Evolutionary conservation across 371 early-diverging fungal species (phyloP).

Genomic region (Funneliformis caledonium): DNA sequence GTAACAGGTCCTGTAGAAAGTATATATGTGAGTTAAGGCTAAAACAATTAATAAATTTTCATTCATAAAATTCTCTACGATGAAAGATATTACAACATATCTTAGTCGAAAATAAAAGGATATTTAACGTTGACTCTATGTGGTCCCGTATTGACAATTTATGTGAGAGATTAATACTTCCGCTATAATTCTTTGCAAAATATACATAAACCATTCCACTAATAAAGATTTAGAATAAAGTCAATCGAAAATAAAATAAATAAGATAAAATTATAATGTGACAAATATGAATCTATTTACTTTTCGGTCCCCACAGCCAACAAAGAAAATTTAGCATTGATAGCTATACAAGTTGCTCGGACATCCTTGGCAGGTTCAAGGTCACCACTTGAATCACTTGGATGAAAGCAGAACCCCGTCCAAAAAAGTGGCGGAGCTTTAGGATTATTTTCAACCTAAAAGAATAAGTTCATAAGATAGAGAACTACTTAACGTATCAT

Average conservation of each 20-base stretch:
- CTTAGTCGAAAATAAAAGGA: constrained; percentile 23
- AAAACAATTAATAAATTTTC: background rate
- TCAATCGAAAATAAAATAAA: background rate
- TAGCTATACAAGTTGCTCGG: constrained; percentile 35
- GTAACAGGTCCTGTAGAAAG: constrained; percentile 37
- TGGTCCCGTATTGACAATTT: constrained; percentile 25
- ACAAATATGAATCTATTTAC: constrained; percentile 1
- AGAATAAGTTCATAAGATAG: background rate
- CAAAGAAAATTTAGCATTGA: constrained; percentile 40
- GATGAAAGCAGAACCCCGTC: constrained; percentile 38
- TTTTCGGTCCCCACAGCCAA: constrained; percentile 39
- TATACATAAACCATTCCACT: constrained; percentile 34
- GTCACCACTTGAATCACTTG: background rate
- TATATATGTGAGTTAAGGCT: constrained; percentile 21
- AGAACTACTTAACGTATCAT: background rate
- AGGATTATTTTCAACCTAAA: background rate
- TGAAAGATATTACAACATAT: background rate
- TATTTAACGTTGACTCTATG: constrained; percentile 34
- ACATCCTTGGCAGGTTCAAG: background rate
- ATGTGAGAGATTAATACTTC: constrained; percentile 33
- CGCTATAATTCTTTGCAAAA: constrained; percentile 40
- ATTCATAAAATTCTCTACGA: no score
- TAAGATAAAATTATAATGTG: background rate
- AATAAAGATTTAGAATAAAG: background rate
- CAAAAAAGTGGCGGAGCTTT: constrained; percentile 30